Evolutionary conservation across 306 rosid genomes (phyloP), one percentile per base, ranked within the genome.

Genomic region (Bauhinia variegata): DNA sequence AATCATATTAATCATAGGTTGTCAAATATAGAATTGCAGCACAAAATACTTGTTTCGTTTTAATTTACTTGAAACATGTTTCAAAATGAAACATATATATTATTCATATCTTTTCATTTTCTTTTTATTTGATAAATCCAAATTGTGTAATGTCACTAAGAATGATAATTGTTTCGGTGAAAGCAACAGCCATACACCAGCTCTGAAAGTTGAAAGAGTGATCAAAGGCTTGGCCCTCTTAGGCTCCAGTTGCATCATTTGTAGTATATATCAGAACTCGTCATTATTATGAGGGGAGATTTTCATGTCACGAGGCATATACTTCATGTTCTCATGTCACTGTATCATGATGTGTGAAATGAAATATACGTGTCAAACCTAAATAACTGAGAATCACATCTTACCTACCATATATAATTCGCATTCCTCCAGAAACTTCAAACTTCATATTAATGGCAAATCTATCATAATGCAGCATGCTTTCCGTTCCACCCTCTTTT

Each of bases 351-450:
- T 50, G 18, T n/a, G 52, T 43, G 55, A 63, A 11, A 76, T 17
- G 50, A 13, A 36, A 46, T 44, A 38, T 57, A 33, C 54, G 44
- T 67, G 46, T 42, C 60, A 16, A 68, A 44, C 53, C 74, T 33
- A 44, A 57, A n/a, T 38, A 13, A 38, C 53, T 51, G 79, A 81
- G 43, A 72, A 57, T 52, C 74, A 65, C 82, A 31, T 68, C 73
- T 43, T 52, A 73, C 82, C 85, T 32, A 68, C 71, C 56, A 10
- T 1, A 17, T 42, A 23, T 36, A 5, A 38, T 56, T 67, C 57
- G n/a, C 46, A 54, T 31, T 57, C 19, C 5, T 60, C 72, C 58
- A 50, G 41, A 71, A 71, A 39, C 54, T 60, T 54, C 59, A 43
- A 19, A 31, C 9, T 7, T 51, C 71, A 64, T 48, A 49, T 61